phyloP scores from a whole-genome alignment of 2,329 filamentous ascomycete genomes.

The Hypoxylon sp. region DNA sequence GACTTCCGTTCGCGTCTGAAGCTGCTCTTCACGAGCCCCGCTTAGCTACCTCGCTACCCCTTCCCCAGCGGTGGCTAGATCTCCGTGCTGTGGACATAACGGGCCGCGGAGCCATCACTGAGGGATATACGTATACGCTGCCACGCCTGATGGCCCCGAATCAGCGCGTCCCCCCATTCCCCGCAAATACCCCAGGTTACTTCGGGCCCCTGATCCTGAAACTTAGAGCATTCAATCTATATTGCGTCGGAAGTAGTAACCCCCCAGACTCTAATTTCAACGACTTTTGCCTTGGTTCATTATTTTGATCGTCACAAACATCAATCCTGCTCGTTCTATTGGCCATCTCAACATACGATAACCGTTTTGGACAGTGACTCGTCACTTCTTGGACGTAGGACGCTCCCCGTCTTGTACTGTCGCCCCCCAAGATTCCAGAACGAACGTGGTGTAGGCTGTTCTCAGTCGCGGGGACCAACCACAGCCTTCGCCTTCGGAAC shows the following conservation, averaged over 20 bases:
- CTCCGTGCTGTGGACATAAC: constrained; percentile 45
- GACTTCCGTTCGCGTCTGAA: constrained; percentile 28
- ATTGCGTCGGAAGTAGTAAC: constrained; percentile 40
- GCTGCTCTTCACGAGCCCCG: constrained; percentile 25
- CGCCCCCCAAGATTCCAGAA: constrained; percentile 35
- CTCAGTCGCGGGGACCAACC: constrained; percentile 33
- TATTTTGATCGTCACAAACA: constrained; percentile 33
- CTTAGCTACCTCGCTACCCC: constrained; percentile 23
- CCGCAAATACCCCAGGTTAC: constrained; percentile 46
- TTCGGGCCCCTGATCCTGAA: constrained; percentile 44
- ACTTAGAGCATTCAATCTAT: constrained; percentile 43
- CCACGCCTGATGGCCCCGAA: constrained; percentile 37
- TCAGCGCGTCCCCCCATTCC: constrained; percentile 36
- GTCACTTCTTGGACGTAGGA: constrained; percentile 23
- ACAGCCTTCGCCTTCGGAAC: constrained; percentile 31
- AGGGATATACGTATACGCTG: constrained; percentile 31
- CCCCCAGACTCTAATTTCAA: constrained; percentile 27
- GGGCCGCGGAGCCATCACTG: constrained; percentile 41
- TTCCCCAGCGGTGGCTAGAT: constrained; percentile 34
- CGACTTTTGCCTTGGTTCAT: constrained; percentile 37
- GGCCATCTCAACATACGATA: constrained; percentile 20
- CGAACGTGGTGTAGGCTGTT: constrained; percentile 25
- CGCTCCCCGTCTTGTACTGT: constrained; percentile 27
- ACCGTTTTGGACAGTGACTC: constrained; percentile 35
- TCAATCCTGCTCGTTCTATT: constrained; percentile 21